Base-by-base conservation (phyloP, 495 filamentous ascomycete species). In the Penicillium macrosclerotiorum region DNA sequence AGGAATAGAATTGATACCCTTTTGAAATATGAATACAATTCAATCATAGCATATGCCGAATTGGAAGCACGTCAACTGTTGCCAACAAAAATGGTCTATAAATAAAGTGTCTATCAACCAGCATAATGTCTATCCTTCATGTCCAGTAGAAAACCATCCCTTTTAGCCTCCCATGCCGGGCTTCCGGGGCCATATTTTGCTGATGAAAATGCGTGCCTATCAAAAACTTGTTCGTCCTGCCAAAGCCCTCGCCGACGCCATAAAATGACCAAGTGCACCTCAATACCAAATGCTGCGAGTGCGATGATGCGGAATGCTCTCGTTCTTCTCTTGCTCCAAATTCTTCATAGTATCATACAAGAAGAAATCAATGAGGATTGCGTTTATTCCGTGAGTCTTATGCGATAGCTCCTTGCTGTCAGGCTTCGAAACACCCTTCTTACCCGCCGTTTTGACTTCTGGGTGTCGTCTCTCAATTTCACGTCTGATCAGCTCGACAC, bases 251-350 rank as follows among this genome's bases (percentile, higher is more conserved):
- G 31, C 27, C 14, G 35, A 49, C 41, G 38, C 48, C 36, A 48
- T 49, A 30, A 32, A 41, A 39, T 24, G 35, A 7, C 19, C 22
- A 9, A 31, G n/a, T 45, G 23, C 20, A 31, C 37, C 20, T 73
- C 58, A 97, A 70, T 97, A 97, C 92, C 92, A 97, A 51, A 97
- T 96, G 54, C 90, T 93, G 55, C 92, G 79, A 19, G 90, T 95
- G 49, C 91, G 77, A 66, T 97, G 92, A 66, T 96, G 91, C n/a
- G 88, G 89, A 34, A 93, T 84, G 27, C 63, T 73, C 50, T 86
- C 82, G 58, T 66, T 18, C 3, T 71, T 62, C 12, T 77, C 71
- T 6, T 54, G 59, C 54, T 96, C 90, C 61, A 87, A 62, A 46
- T 83, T 82, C 64, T 97, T 97, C 67, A 92, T 86, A 2, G 85